A percentile compares a stretch with the other conserved stretches of the same genome.
Evolutionary conservation across 2,329 filamentous ascomycete genomes (phyloP).

Genomic region (Monascus ruber): DNA sequence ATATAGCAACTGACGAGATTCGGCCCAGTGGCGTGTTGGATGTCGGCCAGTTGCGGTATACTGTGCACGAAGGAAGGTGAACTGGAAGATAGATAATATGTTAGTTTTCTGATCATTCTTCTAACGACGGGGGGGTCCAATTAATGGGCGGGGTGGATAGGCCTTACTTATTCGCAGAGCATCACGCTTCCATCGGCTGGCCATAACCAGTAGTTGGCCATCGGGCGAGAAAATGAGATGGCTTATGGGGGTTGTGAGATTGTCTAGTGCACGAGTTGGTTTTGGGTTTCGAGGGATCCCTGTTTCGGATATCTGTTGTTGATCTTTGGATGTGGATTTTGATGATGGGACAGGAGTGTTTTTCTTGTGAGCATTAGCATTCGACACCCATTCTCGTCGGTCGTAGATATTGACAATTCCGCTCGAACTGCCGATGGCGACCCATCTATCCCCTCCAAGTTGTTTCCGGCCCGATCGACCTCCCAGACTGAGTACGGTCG

Average conservation of each 20-base stretch:
- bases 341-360: no score
- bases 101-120: slow-evolving; percentile 4
- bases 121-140: background rate
- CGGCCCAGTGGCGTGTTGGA: slow-evolving; percentile 76
- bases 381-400: slow-evolving; percentile 49
- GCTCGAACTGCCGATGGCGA: slow-evolving; percentile 72
- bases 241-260: slow-evolving; percentile 77
- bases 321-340: no score
- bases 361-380: slow-evolving; percentile 15
- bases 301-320: slow-evolving; percentile 11
- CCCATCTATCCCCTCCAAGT: slow-evolving; percentile 71
- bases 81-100: slow-evolving; percentile 33
- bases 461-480: slow-evolving; percentile 26
- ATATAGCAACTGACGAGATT: slow-evolving; percentile 63
- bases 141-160: slow-evolving; percentile 1
- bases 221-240: slow-evolving; percentile 73
- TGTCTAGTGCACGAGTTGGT: slow-evolving; percentile 65
- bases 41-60: slow-evolving; percentile 96
- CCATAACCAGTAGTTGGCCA: slow-evolving; percentile 79
- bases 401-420: slow-evolving; percentile 94
- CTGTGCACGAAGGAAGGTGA: slow-evolving; percentile 82
- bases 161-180: slow-evolving; percentile 56
- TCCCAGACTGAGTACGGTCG: slow-evolving; percentile 70
- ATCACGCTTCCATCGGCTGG: slow-evolving; percentile 77
- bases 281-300: slow-evolving; percentile 56